Base-by-base conservation (phyloP, 1,139 yeast species). In the Nadsonia commutata region DNA sequence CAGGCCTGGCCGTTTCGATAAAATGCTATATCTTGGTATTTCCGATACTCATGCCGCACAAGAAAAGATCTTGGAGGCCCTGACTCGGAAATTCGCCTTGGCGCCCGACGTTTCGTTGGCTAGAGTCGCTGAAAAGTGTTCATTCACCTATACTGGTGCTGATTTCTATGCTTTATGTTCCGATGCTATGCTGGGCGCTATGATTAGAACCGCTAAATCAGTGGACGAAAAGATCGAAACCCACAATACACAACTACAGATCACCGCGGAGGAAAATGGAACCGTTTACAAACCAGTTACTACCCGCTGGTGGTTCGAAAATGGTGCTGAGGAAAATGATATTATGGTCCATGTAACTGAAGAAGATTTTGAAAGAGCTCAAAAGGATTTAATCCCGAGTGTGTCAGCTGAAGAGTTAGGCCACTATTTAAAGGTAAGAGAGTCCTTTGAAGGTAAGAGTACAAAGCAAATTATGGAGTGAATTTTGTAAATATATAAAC, bases 1-100 rank as follows among this genome's bases (percentile, higher is more conserved):
- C 47, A 74, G 98, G 58, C 98, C 98, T 0, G 98, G 98, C 2
- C 70, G 98, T 58, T 90, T 90, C 58, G 98, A 90, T 60, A 90
- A 86, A 60, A 77, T 90, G 90, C 68, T 90, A 45, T 90, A 90
- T 56, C 67, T 90, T 49, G 98, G 98, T 19, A 85, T 90, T 37
- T 76, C 95, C 1, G 96, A 90, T 54, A 84, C 95, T 0, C 77
- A 84, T 57, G 90, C 79, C 5, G 86, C 88, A 57, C 98, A 90
- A 64, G 69, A 75, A 44, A 85, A 84, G 52, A 85, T 90, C 48
- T 65, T 90, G 49, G 80, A 80, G 53, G 97, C 98, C 0, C 70
- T 90, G 45, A 86, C 97, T 0, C 68, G 97, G 50, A 88, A 88
- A 59, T 65, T 90, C 62, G 68, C 67, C 44, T 62, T 90, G 22